Evolutionary conservation across 2,329 filamentous ascomycete genomes (phyloP), one percentile per base, ranked within the genome.

Genomic region (Colletotrichum theobromicola): DNA sequence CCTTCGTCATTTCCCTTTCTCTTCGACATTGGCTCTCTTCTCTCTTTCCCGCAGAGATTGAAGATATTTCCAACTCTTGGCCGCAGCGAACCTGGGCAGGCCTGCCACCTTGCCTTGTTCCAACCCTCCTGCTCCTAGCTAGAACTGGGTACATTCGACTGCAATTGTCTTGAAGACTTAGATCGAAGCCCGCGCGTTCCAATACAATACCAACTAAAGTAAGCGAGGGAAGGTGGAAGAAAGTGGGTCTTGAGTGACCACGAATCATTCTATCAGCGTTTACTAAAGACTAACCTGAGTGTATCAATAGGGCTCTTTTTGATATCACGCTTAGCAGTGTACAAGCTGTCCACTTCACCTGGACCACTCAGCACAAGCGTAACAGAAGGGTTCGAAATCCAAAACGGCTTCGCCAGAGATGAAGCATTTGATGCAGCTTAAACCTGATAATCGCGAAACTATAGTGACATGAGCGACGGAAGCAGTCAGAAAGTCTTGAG

Each of bases 291-390:
- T 77, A 76, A 74, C 60, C 34, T 55, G 37, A 9, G 58, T 26
- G 65, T 60, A 61, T 71, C 65, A 64, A 76, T 76, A 89, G 88
- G 79, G 91, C 93, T 78, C 94, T 95, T 86, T 94, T 95, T 83
- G 93, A 95, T 83, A 90, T 95, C 75, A 94, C 94, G 5, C 88
- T 96, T 71, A 94, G 94, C 87, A 93, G 93, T 94, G 66, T 42
- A 67, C 65, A 15, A 28, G 10, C 28, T 26, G 2, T 53, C 16
- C 16, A 16, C 2, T 18, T 42, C 37, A 10, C 9, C 2, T 42
- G 4, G 12, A 12, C 10, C 18, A 2, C 2, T 18, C 7, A 32
- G 30, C 12, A n/a, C 2, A 42, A 42, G 37, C 15, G 2, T n/a
- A 10, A 16, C 37, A n/a, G 8, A 4, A 30, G 30, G 18, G 12